These are phyloP conservation scores for Podospora australis DNA, from an alignment of 495 filamentous ascomycete species.

Conservation along the genomic window DNA sequence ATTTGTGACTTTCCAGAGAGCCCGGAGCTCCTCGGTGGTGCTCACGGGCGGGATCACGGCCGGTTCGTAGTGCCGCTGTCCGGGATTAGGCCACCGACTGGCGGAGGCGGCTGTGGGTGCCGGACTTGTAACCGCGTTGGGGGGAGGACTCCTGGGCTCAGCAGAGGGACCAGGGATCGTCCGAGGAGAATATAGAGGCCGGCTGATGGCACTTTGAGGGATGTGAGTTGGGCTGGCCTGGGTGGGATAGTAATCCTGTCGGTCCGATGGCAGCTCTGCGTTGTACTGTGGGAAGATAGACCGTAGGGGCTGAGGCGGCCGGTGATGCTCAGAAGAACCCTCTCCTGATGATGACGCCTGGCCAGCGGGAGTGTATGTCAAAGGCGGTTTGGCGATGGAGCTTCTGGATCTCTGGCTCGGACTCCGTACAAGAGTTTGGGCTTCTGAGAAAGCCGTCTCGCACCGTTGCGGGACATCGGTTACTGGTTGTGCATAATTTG, in stretches of 20 bases:
- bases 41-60: constrained; percentile 38
- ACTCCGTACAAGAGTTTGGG: constrained; percentile 43
- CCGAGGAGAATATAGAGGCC: constrained; percentile 48
- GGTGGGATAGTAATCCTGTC: constrained; percentile 63
- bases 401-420: constrained; percentile 40
- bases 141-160: constrained; percentile 21
- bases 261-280: constrained; percentile 57
- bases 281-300: constrained; percentile 81
- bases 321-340: constrained; percentile 15
- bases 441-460: constrained; percentile 45
- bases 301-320: constrained; percentile 32
- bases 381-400: constrained; percentile 43
- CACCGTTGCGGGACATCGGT: constrained; percentile 35
- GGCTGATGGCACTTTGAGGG: constrained; percentile 49
- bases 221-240: constrained; percentile 48
- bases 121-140: neutral
- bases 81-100: constrained; percentile 26
- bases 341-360: constrained; percentile 18
- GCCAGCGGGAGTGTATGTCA: constrained; percentile 23
- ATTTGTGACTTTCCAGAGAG: constrained; percentile 50
- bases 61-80: constrained; percentile 32
- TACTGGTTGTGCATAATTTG: constrained; percentile 21
- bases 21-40: constrained; percentile 46
- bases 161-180: constrained; percentile 20
- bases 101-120: constrained; percentile 1